Conservation (phyloP, 2,329 filamentous ascomycete species). For the Pezicula rhizophila region DNA sequence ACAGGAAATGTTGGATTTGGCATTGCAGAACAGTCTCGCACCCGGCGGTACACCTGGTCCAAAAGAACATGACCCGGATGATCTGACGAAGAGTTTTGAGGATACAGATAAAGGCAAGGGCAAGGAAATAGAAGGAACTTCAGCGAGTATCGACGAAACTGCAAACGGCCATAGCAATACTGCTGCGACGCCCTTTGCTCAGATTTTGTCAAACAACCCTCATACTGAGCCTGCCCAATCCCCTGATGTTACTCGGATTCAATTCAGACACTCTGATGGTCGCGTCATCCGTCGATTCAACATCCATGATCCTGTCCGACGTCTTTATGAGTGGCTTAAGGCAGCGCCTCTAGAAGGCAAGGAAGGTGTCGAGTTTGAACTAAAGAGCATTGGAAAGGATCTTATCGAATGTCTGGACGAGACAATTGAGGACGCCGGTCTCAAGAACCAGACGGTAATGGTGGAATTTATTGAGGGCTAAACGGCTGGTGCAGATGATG, state of each 20-base stretch:
- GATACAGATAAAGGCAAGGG: conserved; percentile 49
- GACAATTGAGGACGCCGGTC: conserved; percentile 71
- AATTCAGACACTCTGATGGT: conserved; percentile 81
- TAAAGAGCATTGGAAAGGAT: conserved; percentile 83
- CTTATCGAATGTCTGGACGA: conserved; percentile 68
- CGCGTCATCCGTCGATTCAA: conserved; percentile 83
- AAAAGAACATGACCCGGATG: conserved; percentile 75
- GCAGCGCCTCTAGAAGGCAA: conserved; percentile 78
- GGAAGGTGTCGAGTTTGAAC: conserved; percentile 72
- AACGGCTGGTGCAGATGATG: not conserved
- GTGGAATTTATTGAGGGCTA: conserved; percentile 70
- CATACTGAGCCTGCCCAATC: conserved; percentile 76
- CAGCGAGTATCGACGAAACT: conserved; percentile 29
- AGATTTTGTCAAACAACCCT: conserved; percentile 65
- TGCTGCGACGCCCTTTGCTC: conserved; percentile 48
- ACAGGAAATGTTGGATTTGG: conserved; percentile 94
- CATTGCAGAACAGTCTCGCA: conserved; percentile 79
- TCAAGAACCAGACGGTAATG: conserved; percentile 94
- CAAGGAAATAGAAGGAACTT: conserved; percentile 36
- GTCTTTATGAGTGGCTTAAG: conserved; percentile 96
- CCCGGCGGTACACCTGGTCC: conserved; percentile 38
- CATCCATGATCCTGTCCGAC: conserved; percentile 67
- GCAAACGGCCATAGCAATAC: conserved; percentile 22
- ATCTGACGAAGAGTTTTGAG: conserved; percentile 64
- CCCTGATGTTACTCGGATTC: conserved; percentile 75